Conservation (phyloP, 176 grass and related monocot species). For the Leersia perrieri region DNA sequence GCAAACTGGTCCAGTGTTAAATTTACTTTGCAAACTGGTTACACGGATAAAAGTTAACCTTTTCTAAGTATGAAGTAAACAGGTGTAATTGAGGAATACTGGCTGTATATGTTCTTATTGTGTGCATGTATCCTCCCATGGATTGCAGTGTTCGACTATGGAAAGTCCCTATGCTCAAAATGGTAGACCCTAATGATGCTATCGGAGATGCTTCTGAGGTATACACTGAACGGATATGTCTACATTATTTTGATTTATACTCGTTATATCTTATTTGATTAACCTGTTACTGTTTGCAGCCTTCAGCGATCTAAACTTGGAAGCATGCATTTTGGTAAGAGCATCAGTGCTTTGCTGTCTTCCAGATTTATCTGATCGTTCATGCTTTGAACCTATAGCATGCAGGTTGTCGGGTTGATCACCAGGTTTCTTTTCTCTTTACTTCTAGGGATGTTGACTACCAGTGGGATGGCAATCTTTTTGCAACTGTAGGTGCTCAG, state of each 20-base stretch:
- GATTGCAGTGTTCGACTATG: slow-evolving; percentile 80
- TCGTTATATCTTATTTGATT: slow-evolving; percentile 29
- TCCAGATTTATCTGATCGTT: slow-evolving; percentile 18
- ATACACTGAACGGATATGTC: slow-evolving; percentile 14
- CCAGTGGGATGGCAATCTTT: slow-evolving; percentile 85
- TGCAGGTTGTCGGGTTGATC: neutral
- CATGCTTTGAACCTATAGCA: neutral
- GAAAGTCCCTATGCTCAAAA: slow-evolving; percentile 78
- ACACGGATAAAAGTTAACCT: neutral
- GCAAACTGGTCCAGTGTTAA: neutral
- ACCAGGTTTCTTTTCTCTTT: slow-evolving; percentile 7
- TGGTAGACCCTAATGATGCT: slow-evolving; percentile 41
- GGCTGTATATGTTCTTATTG: slow-evolving; percentile 14
- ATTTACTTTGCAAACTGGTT: too few species aligned
- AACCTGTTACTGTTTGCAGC: slow-evolving; percentile 53
- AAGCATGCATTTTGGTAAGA: slow-evolving; percentile 93
- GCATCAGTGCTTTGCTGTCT: neutral
- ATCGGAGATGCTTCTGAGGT: slow-evolving; percentile 62
- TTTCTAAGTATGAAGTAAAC: neutral
- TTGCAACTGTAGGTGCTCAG: slow-evolving; percentile 91
- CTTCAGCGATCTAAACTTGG: slow-evolving; percentile 75
- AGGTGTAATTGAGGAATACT: neutral
- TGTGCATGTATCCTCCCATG: slow-evolving; percentile 5
- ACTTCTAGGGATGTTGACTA: slow-evolving; percentile 84
- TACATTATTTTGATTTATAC: neutral